Evolutionary conservation across 192 early-diverging fungal species (phyloP), one percentile per base, ranked within the genome.

Genomic region (Cladochytrium replicatum): DNA sequence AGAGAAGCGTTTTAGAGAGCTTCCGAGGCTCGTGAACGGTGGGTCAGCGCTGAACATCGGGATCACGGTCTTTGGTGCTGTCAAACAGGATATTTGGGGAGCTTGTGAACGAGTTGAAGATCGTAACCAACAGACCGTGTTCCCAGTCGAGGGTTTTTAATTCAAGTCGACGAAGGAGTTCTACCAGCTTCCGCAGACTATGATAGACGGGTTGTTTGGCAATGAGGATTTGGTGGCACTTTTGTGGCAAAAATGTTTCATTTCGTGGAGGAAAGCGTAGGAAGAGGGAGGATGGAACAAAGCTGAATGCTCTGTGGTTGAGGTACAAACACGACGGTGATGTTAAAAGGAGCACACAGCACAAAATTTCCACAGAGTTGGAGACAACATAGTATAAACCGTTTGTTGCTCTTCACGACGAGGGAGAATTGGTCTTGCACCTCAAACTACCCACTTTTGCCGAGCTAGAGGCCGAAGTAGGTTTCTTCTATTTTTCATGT

Each of bases 201-300:
- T 44, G 27, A 59, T 55, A 31, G 46, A 29, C 13, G 23, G 55
- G 5, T 15, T 19, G 22, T n/a, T n/a, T n/a, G n/a, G n/a, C n/a
- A n/a, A n/a, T n/a, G n/a, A n/a, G n/a, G n/a, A n/a, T n/a, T n/a
- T n/a, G n/a, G n/a, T n/a, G n/a, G n/a, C n/a, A n/a, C n/a, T n/a
- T n/a, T n/a, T n/a, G n/a, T n/a, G 32, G 41, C 28, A 19, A 59
- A 59, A 26, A 46, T 59, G 34, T 29, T 55, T 59, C 57, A 59
- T 40, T 59, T 59, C 27, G 57, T 59, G n/a, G 57, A 51, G 41
- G 29, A 43, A 59, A 59, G 46, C 57, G 50, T 17, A 55, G 57
- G 57, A 59, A 59, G 28, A 59, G 55, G 27, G 31, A 44, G 17
- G 57, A 59, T 40, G 17, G 15, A 23, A 55, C 51, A 19, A 28